Evolutionary conservation across 352 stramenopile genomes (phyloP).

Genomic region (Globisporangium polare): DNA sequence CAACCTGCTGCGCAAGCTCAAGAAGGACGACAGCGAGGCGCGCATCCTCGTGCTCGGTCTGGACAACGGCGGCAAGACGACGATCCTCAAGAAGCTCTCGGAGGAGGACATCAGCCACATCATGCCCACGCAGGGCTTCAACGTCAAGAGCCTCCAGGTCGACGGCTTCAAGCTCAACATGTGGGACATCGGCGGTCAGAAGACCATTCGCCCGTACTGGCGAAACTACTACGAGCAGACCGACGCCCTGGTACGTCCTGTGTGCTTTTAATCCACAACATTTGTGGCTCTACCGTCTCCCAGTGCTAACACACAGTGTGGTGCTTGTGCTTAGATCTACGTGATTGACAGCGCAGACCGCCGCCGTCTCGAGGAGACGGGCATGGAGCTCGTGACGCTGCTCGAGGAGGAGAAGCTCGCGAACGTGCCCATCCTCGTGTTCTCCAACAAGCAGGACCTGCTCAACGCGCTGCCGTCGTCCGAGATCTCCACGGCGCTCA

Average conservation of each 20-base stretch:
- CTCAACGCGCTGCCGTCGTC: conserved; percentile 87
- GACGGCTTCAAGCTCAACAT: conserved; percentile 97
- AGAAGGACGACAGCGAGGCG: conserved; percentile 92
- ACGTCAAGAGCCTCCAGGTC: conserved; percentile 95
- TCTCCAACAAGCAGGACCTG: conserved; percentile 97
- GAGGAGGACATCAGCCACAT: conserved; percentile 94
- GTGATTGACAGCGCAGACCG: conserved; percentile 94
- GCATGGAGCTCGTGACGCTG: conserved; percentile 90
- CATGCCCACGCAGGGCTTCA: conserved; percentile 94
- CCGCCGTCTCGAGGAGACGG: conserved; percentile 91
- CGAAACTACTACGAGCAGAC: conserved; percentile 99
- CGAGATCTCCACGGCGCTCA: conserved; percentile 90
- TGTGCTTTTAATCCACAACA: too few relatives aligned
- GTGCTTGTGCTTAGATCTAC: conserved; percentile 69
- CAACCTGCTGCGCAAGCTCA: conserved; percentile 94
- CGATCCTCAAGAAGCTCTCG: conserved; percentile 95
- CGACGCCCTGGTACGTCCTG: conserved; percentile 74
- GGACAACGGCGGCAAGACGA: conserved; percentile 96
- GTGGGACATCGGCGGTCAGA: conserved; percentile 99
- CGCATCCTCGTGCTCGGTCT: conserved; percentile 94
- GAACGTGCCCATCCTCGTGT: conserved; percentile 92
- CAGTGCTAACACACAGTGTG: not conserved
- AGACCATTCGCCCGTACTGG: conserved; percentile 99
- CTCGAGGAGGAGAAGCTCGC: conserved; percentile 94
- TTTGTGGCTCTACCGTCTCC: too few relatives aligned